Evolutionary conservation across 345 rosid species (phyloP).

Genomic region (Bretschneidera sinensis): DNA sequence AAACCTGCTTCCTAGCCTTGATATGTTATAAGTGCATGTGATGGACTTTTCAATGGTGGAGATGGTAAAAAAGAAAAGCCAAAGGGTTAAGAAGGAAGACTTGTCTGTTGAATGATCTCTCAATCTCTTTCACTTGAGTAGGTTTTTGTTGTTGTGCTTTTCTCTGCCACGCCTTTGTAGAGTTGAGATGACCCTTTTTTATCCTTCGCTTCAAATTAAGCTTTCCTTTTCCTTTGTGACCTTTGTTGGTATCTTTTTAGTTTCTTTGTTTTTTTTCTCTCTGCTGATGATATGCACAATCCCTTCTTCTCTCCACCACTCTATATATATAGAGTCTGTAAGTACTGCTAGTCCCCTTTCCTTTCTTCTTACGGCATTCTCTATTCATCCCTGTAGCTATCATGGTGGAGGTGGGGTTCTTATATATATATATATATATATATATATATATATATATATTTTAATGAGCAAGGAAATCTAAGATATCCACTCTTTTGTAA

Average conservation of each 20-base stretch:
- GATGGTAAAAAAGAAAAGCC: conserved; percentile 9
- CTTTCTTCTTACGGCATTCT: conserved; percentile 84
- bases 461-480: too few relatives aligned
- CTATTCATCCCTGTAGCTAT: conserved; percentile 51
- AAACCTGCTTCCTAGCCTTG: neutral
- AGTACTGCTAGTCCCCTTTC: conserved; percentile 55
- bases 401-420: too few relatives aligned
- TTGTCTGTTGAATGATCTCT: conserved; percentile 12
- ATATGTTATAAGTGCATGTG: too few relatives aligned
- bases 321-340: conserved; percentile 38
- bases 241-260: conserved; percentile 32
- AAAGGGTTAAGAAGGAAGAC: conserved; percentile 16
- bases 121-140: conserved; percentile 24
- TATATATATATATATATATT: too few relatives aligned
- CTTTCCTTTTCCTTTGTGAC: conserved; percentile 21
- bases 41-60: conserved; percentile 21
- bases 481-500: too few relatives aligned
- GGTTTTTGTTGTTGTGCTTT: conserved; percentile 5
- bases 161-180: conserved; percentile 28
- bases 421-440: too few relatives aligned
- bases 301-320: conserved; percentile 30
- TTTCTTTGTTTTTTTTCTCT: conserved; percentile 13
- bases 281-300: conserved; percentile 3
- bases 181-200: conserved; percentile 19
- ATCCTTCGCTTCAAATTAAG: conserved; percentile 27